A percentile compares a stretch with the other conserved stretches of the same genome.
Conservation (phyloP, 2,329 filamentous ascomycete genomes). For the Cucurbitaria berberidis region DNA sequence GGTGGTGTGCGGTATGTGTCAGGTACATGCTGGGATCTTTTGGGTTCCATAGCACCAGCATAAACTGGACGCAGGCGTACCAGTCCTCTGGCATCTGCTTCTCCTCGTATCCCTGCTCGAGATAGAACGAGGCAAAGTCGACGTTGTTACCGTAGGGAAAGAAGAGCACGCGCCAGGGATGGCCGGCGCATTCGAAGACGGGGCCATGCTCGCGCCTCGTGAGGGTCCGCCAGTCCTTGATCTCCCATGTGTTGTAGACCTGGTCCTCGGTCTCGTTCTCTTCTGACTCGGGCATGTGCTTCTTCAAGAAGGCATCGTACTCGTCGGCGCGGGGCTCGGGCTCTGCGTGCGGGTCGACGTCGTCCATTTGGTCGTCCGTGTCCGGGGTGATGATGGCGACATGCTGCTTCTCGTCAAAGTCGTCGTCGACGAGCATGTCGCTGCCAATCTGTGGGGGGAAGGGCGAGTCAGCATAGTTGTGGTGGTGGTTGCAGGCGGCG, state of each 20-base stretch:
- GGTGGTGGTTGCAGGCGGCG: not conserved
- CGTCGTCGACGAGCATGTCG: slow-evolving; percentile 68
- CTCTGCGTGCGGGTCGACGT: slow-evolving; percentile 61
- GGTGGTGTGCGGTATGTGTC: slow-evolving; percentile 83
- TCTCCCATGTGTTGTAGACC: slow-evolving; percentile 81
- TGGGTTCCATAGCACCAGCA: slow-evolving; percentile 90
- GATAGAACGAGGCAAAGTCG: slow-evolving; percentile 91
- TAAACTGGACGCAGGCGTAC: slow-evolving; percentile 96
- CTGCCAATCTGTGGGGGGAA: slow-evolving; percentile 60
- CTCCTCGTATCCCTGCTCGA: slow-evolving; percentile 89
- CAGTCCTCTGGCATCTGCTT: slow-evolving; percentile 82
- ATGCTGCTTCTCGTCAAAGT: slow-evolving; percentile 67
- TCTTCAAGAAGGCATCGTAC: slow-evolving; percentile 82
- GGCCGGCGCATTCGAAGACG: slow-evolving; percentile 81
- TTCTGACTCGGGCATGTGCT: slow-evolving; percentile 75
- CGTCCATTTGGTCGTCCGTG: slow-evolving; percentile 63
- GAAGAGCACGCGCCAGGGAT: slow-evolving; percentile 93
- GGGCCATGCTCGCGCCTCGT: slow-evolving; percentile 86
- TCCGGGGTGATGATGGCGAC: slow-evolving; percentile 68
- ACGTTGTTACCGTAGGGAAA: slow-evolving; percentile 96
- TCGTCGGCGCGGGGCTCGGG: slow-evolving; percentile 64
- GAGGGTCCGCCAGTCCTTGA: slow-evolving; percentile 79
- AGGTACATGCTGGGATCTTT: slow-evolving; percentile 85
- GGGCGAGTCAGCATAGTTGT: slow-evolving; percentile 11
- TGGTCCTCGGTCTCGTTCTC: slow-evolving; percentile 83